These are phyloP conservation scores for Verticillium dahliae DNA, from an alignment of 2,329 filamentous ascomycete species.

Conservation along the genomic window DNA sequence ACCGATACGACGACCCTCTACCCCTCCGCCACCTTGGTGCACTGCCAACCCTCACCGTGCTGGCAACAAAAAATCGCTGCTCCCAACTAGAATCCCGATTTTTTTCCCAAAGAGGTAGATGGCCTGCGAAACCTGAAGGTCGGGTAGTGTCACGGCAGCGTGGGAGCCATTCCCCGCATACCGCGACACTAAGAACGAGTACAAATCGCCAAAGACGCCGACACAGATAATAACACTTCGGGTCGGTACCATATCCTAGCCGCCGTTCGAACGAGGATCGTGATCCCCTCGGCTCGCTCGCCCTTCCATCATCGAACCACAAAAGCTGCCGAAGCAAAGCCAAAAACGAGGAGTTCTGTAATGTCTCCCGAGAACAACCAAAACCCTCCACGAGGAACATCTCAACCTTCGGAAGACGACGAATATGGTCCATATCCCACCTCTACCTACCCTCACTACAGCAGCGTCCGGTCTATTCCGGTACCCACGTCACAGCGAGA, in stretches of 20 bases:
- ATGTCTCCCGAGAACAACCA: slow-evolving; percentile 47
- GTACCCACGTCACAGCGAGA: slow-evolving; percentile 2
- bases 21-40: not conserved
- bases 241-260: not conserved
- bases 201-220: slow-evolving; percentile 2
- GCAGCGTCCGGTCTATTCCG: slow-evolving; percentile 12
- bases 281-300: not conserved
- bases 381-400: slow-evolving; percentile 15
- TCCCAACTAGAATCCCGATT: not conserved
- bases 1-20: not conserved
- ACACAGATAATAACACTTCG: not conserved
- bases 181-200: slow-evolving; percentile 25
- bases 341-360: not conserved
- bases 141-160: slow-evolving; percentile 49
- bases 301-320: not conserved
- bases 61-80: not conserved
- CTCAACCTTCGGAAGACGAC: slow-evolving; percentile 20
- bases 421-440: slow-evolving; percentile 28
- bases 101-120: slow-evolving; percentile 35
- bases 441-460: slow-evolving; percentile 13
- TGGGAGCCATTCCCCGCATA: slow-evolving; percentile 52
- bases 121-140: slow-evolving; percentile 50
- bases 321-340: not conserved
- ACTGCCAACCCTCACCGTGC: not conserved
- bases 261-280: not conserved